phyloP scores from a whole-genome alignment of 371 early-diverging fungal genomes.

The Rhizopus stolonifer region DNA sequence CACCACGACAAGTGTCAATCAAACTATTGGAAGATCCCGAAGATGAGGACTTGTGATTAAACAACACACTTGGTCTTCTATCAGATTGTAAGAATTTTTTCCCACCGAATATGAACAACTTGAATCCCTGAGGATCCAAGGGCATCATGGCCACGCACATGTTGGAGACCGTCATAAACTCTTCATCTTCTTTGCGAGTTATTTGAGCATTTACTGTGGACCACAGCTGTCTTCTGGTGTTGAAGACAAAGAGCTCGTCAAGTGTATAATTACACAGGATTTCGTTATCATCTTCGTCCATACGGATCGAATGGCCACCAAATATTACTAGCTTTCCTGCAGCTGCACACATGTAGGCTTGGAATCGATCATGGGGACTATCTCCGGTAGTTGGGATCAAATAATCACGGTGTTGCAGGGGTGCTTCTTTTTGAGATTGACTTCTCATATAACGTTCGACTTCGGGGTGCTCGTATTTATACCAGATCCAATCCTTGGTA shows the following conservation, averaged over 20 bases:
- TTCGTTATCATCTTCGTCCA: conserved; percentile 30
- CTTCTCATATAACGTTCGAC: conserved; percentile 20
- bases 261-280: conserved; percentile 25
- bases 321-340: conserved; percentile 28
- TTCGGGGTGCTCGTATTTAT: conserved; percentile 39
- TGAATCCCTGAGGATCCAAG: conserved; percentile 4
- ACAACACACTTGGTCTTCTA: background rate
- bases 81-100: conserved; percentile 11
- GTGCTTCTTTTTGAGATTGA: background rate
- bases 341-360: conserved; percentile 22
- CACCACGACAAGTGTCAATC: too few species aligned
- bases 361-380: conserved; percentile 33
- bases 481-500: conserved; percentile 29
- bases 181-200: conserved; percentile 7
- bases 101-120: conserved; percentile 17
- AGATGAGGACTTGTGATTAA: background rate
- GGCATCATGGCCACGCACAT: conserved; percentile 15
- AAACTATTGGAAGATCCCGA: too few species aligned
- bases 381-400: conserved; percentile 26
- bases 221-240: conserved; percentile 15
- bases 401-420: conserved; percentile 3
- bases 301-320: conserved; percentile 34
- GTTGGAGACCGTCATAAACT: conserved; percentile 15
- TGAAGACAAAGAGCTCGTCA: conserved; percentile 23
- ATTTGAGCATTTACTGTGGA: conserved; percentile 2